Percentiles rank a stretch among this genome's conserved stretches.
Conservation (phyloP, 257 asterid genomes). For the Osmanthus fragrans region DNA sequence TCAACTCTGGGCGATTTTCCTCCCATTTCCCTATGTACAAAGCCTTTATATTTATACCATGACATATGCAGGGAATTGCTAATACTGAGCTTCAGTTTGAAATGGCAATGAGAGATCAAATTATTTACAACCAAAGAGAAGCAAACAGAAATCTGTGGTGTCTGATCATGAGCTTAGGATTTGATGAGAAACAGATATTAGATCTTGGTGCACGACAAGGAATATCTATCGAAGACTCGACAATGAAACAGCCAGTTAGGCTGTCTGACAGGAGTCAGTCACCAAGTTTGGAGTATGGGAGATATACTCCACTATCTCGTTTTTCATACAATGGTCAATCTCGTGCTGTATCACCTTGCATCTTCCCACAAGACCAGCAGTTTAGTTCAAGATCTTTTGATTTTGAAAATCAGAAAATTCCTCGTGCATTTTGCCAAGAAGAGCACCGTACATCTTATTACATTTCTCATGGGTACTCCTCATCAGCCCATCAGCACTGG, state of each 20-base stretch:
- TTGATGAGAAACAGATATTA: constrained; percentile 72
- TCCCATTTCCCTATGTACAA: constrained; percentile 11
- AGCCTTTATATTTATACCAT: constrained; percentile 16
- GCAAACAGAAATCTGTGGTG: constrained; percentile 74
- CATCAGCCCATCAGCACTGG: constrained; percentile 45
- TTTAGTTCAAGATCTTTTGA: constrained; percentile 40
- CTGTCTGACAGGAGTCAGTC: constrained; percentile 38
- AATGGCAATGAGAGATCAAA: constrained; percentile 94
- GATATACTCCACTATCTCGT: constrained; percentile 25
- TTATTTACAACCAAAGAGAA: constrained; percentile 81
- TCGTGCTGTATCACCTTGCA: constrained; percentile 35
- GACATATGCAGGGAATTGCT: constrained; percentile 63
- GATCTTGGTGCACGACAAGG: constrained; percentile 73
- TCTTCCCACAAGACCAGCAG: constrained; percentile 47
- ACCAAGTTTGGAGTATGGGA: constrained; percentile 35
- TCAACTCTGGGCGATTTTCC: constrained; percentile 3
- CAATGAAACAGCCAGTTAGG: constrained; percentile 40
- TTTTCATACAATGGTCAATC: constrained; percentile 34
- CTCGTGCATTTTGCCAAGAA: constrained; percentile 44
- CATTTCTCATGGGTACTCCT: constrained; percentile 47
- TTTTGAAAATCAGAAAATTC: constrained; percentile 35
- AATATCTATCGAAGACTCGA: constrained; percentile 60
- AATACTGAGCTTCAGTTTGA: constrained; percentile 94
- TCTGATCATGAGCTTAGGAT: constrained; percentile 74
- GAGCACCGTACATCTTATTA: constrained; percentile 51